These are phyloP conservation scores for Sarcocystis neurona DNA, from an alignment of 169 alveolate species.

Conservation along the genomic window DNA sequence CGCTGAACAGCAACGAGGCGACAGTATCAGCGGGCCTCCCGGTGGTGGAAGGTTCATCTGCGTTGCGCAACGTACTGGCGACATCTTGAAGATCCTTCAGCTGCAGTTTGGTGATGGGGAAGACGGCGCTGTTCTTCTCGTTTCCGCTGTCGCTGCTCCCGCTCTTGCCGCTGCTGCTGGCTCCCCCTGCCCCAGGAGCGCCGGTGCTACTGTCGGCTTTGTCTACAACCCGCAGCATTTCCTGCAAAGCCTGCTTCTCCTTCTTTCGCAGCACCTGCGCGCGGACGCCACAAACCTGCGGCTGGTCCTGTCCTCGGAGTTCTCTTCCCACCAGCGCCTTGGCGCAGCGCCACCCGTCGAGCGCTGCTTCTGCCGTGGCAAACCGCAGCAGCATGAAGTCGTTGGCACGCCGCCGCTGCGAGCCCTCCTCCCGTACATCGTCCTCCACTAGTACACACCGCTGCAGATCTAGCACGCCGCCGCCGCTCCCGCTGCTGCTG, in stretches of 20 bases:
- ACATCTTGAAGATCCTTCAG: constrained; percentile 10
- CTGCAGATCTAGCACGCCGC: not conserved
- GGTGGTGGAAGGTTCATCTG: not conserved
- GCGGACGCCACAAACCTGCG: not conserved
- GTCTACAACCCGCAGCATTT: constrained; percentile 12
- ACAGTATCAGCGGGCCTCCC: not conserved
- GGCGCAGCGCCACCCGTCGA: constrained; percentile 7
- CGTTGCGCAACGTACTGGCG: not conserved
- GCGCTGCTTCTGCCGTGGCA: not conserved
- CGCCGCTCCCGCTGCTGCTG: too few relatives aligned
- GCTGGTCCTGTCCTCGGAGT: too few relatives aligned
- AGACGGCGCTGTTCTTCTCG: not conserved
- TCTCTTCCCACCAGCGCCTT: constrained; percentile 6
- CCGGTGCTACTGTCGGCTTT: not conserved
- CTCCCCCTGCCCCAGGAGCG: too few relatives aligned
- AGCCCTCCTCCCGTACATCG: not conserved
- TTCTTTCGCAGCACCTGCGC: not conserved
- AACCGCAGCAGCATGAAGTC: constrained; percentile 21
- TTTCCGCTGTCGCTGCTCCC: too few relatives aligned
- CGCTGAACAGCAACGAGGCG: not conserved
- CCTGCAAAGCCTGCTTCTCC: constrained; percentile 11
- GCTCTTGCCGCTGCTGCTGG: too few relatives aligned
- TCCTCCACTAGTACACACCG: not conserved
- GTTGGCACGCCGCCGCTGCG: not conserved
- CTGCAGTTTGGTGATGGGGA: not conserved